A percentile compares a stretch with the other conserved stretches of the same genome.
phyloP scores from a whole-genome alignment of 495 filamentous ascomycete genomes.

The Aspergillus hancockii region DNA sequence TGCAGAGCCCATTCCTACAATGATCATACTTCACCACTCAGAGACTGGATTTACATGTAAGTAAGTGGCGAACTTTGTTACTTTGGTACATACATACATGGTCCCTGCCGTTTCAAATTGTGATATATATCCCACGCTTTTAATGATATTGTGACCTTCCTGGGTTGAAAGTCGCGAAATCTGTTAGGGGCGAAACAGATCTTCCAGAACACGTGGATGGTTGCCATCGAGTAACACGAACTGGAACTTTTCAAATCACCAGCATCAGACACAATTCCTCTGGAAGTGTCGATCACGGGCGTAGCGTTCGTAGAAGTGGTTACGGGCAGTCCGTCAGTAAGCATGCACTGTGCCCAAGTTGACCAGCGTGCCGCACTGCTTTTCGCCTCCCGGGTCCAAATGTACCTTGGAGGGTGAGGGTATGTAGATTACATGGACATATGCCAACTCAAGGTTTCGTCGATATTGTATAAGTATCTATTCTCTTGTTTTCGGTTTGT shows the following conservation, averaged over 20 bases:
- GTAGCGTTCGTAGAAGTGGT: neutral
- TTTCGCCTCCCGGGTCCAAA: neutral
- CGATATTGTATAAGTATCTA: neutral
- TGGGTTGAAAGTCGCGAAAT: neutral
- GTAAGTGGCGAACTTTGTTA: neutral
- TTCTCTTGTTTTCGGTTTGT: neutral
- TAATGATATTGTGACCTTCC: neutral
- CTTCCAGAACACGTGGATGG: neutral
- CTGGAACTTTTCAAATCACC: neutral
- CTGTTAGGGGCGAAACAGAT: neutral
- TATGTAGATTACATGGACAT: neutral
- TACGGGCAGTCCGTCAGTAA: neutral
- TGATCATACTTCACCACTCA: neutral
- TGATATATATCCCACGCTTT: neutral
- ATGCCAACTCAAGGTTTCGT: neutral
- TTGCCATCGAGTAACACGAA: neutral
- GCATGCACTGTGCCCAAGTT: neutral
- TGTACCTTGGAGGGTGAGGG: neutral
- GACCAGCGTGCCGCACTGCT: neutral
- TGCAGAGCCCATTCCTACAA: neutral
- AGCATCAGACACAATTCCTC: neutral
- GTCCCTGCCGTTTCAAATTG: neutral
- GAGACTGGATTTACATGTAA: neutral
- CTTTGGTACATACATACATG: neutral
- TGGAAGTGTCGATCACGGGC: neutral